Evolutionary conservation across 2,329 filamentous ascomycete genomes (phyloP), one percentile per base, ranked within the genome.

Genomic region (Ophiocordyceps australis): DNA sequence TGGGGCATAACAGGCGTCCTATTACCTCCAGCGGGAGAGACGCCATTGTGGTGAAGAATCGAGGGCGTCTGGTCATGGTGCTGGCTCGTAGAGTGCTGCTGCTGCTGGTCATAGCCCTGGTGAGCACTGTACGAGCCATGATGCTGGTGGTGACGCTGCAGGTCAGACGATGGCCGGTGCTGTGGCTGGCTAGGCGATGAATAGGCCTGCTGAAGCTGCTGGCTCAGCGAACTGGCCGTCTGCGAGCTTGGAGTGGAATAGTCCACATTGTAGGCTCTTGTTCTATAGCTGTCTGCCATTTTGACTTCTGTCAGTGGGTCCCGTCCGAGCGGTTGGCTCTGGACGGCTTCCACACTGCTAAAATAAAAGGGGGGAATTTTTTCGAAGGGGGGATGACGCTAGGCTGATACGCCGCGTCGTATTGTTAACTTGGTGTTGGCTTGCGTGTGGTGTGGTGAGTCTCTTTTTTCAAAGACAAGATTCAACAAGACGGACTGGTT

Each of bases 251-350:
- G 73, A 49, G 69, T 59, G 55, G 71, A 63, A 58, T 77, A 79
- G 50, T 75, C 69, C 64, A 78, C 71, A 66, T 74, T 67, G 62
- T 76, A 76, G 59, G 73, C 68, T 50, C 62, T 65, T 55, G 69
- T 62, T 64, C 71, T 68, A 61, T 79, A 80, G 54, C 73, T 70
- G 63, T 68, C 64, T 63, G 70, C 71, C 68, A 77, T 68, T 59
- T 67, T 75, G 65, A 57, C 67, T 61, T 60, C 65, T 55, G 66
- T 65, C 54, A 70, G 76, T 76, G 65, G 69, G 68, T 69, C 64
- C 69, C 69, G 70, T 73, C 72, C 77, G 73, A 77, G 71, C 72
- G 63, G 65, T 55, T 59, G 70, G 71, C 73, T 67, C 72, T 72
- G 68, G 69, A 72, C 71, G 71, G 65, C 62, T 64, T 64, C 67